A percentile compares a stretch with the other conserved stretches of the same genome.
phyloP scores from a whole-genome alignment of 2,329 filamentous ascomycete species.

The Colletotrichum theobromicola region DNA sequence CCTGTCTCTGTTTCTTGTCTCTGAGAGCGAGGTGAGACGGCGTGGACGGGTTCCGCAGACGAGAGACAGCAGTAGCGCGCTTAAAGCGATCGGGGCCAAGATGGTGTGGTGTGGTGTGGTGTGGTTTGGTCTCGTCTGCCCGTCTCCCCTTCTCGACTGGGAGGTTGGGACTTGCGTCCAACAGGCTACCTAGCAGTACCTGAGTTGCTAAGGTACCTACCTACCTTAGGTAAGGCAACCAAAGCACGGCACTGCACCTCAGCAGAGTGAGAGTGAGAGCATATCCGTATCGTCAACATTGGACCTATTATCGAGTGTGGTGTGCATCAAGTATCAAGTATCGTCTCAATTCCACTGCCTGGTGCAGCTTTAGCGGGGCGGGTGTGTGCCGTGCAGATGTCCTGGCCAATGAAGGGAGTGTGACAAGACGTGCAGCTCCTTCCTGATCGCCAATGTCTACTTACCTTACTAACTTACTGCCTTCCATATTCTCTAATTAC shows the following conservation, averaged over 20 bases:
- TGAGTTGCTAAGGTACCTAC: too few relatives aligned
- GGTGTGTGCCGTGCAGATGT: constrained; percentile 9
- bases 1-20: not conserved
- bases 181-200: not conserved
- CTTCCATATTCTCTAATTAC: too few relatives aligned
- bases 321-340: not conserved
- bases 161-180: constrained; percentile 5
- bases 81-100: not conserved
- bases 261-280: not conserved
- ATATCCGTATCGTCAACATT: too few relatives aligned
- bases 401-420: constrained; percentile 12
- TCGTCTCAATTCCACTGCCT: not conserved
- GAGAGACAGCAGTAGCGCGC: not conserved
- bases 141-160: too few relatives aligned
- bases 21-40: not conserved
- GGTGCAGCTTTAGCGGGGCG: constrained; percentile 10
- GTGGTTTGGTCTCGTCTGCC: not conserved
- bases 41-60: not conserved
- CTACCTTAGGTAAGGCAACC: too few relatives aligned
- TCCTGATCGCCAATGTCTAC: not conserved
- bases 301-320: too few relatives aligned
- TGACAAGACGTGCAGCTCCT: not conserved
- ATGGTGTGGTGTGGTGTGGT: not conserved
- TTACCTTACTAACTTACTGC: not conserved
- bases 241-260: not conserved